phyloP scores from a whole-genome alignment of 352 stramenopile species.

The Phytophthora sojae region DNA sequence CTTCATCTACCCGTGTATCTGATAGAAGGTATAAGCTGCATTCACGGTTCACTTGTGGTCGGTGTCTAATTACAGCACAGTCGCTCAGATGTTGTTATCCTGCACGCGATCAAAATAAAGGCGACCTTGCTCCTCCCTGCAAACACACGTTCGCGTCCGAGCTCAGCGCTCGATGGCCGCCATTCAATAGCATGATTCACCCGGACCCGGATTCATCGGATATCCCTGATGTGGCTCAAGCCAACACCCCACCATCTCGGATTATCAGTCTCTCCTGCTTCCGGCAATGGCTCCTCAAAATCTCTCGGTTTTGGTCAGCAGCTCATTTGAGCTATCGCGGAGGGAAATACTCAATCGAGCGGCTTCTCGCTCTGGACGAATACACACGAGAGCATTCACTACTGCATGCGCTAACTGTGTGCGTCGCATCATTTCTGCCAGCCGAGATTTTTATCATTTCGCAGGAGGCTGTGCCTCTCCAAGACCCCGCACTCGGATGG shows the following conservation, averaged over 20 bases:
- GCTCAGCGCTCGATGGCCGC: too few species aligned
- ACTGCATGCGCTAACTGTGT: conserved; percentile 24
- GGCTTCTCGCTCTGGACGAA: conserved; percentile 34
- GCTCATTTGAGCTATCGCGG: conserved; percentile 25
- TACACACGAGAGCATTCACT: conserved; percentile 31
- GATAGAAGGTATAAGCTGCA: too few species aligned
- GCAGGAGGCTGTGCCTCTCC: conserved; percentile 38
- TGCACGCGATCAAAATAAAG: too few species aligned
- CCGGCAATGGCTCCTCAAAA: conserved; percentile 2
- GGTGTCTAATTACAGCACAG: too few species aligned
- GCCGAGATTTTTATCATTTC: conserved; percentile 23
- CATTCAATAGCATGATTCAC: conserved; percentile 9
- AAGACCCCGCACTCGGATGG: conserved; percentile 28
- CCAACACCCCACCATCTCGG: neutral
- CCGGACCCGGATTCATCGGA: conserved; percentile 15
- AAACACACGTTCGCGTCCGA: too few species aligned
- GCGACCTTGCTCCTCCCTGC: too few species aligned
- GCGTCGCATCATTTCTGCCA: conserved; percentile 28
- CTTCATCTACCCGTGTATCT: too few species aligned
- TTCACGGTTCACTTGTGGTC: too few species aligned
- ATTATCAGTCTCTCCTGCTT: neutral
- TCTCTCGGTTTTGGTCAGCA: conserved; percentile 16
- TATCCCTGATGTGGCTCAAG: neutral
- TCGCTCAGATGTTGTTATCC: too few species aligned
- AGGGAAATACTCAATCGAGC: conserved; percentile 44